Evolutionary conservation across 352 stramenopile genomes (phyloP).

Genomic region (Phytophthora cactorum): DNA sequence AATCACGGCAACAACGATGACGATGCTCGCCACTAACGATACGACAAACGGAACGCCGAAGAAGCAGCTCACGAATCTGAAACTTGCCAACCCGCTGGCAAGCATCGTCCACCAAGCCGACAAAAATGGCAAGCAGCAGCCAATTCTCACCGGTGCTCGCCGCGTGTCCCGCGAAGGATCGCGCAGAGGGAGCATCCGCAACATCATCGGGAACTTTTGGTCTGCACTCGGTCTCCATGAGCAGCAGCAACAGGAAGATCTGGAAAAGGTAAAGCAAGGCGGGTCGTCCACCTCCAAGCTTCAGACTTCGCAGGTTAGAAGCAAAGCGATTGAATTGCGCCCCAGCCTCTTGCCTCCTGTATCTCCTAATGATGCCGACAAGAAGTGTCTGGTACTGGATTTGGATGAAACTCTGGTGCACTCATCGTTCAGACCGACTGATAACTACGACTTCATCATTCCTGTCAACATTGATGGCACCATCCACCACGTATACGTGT

Average conservation of each 20-base stretch:
- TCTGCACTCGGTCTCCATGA: constrained; percentile 63
- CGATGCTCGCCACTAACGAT: constrained; percentile 33
- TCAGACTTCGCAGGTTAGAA: constrained; percentile 9
- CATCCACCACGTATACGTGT: constrained; percentile 90
- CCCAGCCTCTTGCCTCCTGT: constrained; percentile 66
- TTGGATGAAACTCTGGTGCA: constrained; percentile 98
- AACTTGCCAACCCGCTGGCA: constrained; percentile 50
- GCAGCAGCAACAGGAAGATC: constrained; percentile 39
- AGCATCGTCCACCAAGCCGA: constrained; percentile 75
- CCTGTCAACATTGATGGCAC: constrained; percentile 94
- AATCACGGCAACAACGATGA: constrained; percentile 2
- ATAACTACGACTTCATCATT: constrained; percentile 96
- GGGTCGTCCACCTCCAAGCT: constrained; percentile 29
- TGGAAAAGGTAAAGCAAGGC: constrained; percentile 35
- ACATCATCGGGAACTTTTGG: constrained; percentile 77
- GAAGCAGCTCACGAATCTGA: constrained; percentile 54
- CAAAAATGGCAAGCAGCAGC: constrained; percentile 64
- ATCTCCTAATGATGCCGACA: constrained; percentile 58
- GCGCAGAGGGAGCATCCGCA: constrained; percentile 59
- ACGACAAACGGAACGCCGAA: constrained; percentile 29
- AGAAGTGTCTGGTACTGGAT: constrained; percentile 95
- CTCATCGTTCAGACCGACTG: constrained; percentile 95
- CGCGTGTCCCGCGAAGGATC: constrained; percentile 38
- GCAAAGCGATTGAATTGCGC: constrained; percentile 48
- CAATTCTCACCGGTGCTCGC: constrained; percentile 27